Evolutionary conservation across 352 stramenopile genomes (phyloP).

Genomic region (Phytophthora sp.): DNA sequence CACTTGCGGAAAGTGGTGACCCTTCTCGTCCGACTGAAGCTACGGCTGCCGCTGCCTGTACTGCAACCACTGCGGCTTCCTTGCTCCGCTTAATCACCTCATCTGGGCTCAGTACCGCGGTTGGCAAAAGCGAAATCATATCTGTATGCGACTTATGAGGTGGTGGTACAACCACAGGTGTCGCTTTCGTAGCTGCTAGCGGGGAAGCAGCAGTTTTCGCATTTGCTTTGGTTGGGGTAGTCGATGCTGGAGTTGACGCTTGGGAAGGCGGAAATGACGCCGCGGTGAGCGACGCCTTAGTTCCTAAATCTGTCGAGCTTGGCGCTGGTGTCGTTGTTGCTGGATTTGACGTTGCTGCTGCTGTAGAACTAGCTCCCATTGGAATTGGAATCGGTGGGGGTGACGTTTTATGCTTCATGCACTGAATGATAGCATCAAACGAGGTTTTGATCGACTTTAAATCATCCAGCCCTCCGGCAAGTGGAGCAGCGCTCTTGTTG

Average conservation of each 20-base stretch:
- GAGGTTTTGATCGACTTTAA: conserved; percentile 81
- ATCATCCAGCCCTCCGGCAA: conserved; percentile 51
- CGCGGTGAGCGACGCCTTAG: conserved; percentile 39
- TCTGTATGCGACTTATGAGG: conserved; percentile 86
- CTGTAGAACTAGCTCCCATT: conserved; percentile 8
- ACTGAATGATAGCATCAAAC: conserved; percentile 86
- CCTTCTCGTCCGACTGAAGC: conserved; percentile 57
- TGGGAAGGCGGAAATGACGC: conserved; percentile 24
- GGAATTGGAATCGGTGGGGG: conserved; percentile 76
- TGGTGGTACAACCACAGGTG: conserved; percentile 40
- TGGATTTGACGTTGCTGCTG: conserved; percentile 4
- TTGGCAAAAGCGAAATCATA: conserved; percentile 70
- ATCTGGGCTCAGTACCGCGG: conserved; percentile 59
- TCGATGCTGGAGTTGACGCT: conserved; percentile 3
- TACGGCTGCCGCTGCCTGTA: conserved; percentile 74
- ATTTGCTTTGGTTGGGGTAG: conserved; percentile 23
- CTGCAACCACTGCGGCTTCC: conserved; percentile 70
- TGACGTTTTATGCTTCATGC: conserved; percentile 84
- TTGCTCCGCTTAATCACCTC: conserved; percentile 91
- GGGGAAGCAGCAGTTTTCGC: conserved; percentile 29
- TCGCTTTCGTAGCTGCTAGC: conserved; percentile 20
- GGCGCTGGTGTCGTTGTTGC: neutral
- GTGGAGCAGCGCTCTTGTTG: conserved; percentile 15
- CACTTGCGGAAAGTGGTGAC: conserved; percentile 50
- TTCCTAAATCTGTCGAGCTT: conserved; percentile 29